These are phyloP conservation scores for Talaromyces albobiverticillius DNA, from an alignment of 2,329 filamentous ascomycete genomes.

Conservation along the genomic window DNA sequence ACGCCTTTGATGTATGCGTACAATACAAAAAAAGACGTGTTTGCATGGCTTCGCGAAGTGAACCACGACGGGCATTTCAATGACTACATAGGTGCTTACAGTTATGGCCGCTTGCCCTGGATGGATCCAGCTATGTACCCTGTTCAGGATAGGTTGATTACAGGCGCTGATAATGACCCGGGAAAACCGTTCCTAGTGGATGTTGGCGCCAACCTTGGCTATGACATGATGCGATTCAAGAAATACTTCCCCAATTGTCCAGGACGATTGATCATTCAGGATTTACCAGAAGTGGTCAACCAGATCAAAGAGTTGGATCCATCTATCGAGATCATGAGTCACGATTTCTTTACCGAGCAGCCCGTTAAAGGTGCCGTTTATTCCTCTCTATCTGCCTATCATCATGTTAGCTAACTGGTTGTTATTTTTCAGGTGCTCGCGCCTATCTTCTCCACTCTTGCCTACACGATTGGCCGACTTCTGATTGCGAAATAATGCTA, in stretches of 20 bases:
- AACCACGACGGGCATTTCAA: neutral
- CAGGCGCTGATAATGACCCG: neutral
- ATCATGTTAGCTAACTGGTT: neutral
- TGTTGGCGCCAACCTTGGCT: constrained; percentile 29
- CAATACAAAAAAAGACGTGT: neutral
- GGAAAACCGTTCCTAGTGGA: constrained; percentile 19
- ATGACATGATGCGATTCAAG: constrained; percentile 22
- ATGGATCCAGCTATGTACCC: neutral
- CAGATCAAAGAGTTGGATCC: constrained; percentile 15
- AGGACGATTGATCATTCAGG: constrained; percentile 40
- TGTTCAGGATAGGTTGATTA: neutral
- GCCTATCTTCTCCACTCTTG: constrained; percentile 23
- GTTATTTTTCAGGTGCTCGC: neutral
- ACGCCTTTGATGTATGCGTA: neutral
- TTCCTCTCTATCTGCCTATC: neutral
- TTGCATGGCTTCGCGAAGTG: neutral
- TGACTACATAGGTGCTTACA: neutral
- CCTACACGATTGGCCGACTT: constrained; percentile 24
- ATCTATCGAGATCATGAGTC: constrained; percentile 27
- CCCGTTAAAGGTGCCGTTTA: neutral
- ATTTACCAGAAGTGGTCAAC: constrained; percentile 30
- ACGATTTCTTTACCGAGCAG: constrained; percentile 7
- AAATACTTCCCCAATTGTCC: constrained; percentile 29
- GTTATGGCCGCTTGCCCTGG: neutral
- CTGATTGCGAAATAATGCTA: constrained; percentile 18